Evolutionary conservation across 2,329 filamentous ascomycete genomes (phyloP).

Genomic region (Penicillium sp.): DNA sequence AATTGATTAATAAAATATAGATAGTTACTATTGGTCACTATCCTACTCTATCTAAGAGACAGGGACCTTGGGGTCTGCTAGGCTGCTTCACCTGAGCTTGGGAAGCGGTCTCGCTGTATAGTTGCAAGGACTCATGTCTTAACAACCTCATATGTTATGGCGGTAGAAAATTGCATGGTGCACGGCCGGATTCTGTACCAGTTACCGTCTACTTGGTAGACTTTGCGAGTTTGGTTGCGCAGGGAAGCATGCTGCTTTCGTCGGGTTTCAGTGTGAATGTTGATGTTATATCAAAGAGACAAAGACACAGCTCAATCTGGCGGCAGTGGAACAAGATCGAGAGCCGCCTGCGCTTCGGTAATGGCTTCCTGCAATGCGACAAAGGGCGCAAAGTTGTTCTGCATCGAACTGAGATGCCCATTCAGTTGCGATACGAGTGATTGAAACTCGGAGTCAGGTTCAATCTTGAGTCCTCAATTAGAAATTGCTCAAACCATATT

Average conservation of each 20-base stretch:
- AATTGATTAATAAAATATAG: background rate
- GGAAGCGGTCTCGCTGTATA: background rate
- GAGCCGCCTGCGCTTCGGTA: constrained; percentile 32
- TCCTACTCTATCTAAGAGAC: background rate
- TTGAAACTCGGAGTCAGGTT: constrained; percentile 33
- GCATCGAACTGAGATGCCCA: constrained; percentile 43
- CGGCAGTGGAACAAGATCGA: constrained; percentile 27
- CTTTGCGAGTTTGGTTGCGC: background rate
- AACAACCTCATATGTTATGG: background rate
- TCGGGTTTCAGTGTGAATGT: background rate
- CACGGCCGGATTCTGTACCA: background rate
- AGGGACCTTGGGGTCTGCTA: no score
- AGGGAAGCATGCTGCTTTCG: background rate
- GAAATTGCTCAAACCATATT: background rate
- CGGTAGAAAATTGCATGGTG: background rate
- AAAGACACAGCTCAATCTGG: constrained; percentile 27
- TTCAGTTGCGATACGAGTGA: constrained; percentile 38
- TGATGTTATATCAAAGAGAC: background rate
- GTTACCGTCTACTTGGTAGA: background rate
- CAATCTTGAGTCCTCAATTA: constrained; percentile 25
- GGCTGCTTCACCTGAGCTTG: no score
- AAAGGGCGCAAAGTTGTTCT: constrained; percentile 37
- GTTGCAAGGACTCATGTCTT: background rate
- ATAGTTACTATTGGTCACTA: background rate
- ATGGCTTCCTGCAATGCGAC: constrained; percentile 36